These are phyloP conservation scores for Microthlaspi erraticum DNA, from an alignment of 345 rosid species.

Conservation along the genomic window DNA sequence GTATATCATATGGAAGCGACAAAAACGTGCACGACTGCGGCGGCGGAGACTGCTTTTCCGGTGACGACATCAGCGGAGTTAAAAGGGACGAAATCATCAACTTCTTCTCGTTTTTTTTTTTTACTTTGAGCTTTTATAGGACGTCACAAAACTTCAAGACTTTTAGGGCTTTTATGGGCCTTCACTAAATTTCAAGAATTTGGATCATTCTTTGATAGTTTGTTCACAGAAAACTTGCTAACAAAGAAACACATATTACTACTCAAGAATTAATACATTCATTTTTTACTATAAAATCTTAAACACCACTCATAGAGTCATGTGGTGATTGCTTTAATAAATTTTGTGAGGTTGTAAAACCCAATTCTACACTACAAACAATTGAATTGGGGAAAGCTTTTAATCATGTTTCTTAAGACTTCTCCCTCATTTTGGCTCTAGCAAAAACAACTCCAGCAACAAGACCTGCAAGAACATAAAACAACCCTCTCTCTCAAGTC, in stretches of 20 bases:
- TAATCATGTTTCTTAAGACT: conserved; percentile 45
- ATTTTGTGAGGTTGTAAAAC: conserved; percentile 24
- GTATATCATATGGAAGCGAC: no score
- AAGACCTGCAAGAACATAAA: conserved; percentile 58
- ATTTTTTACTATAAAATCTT: not conserved
- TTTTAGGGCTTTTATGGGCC: no score
- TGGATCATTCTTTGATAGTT: no score
- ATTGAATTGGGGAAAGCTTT: not conserved
- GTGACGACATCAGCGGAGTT: no score
- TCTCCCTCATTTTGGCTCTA: conserved; percentile 83
- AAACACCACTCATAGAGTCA: not conserved
- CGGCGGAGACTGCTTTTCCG: no score
- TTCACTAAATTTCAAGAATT: no score
- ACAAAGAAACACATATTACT: not conserved
- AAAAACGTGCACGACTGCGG: no score
- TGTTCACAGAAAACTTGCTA: no score
- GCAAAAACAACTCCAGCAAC: conserved; percentile 92
- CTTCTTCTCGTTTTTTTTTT: no score
- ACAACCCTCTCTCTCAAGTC: conserved; percentile 13
- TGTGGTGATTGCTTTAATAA: conserved; percentile 8
- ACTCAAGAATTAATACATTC: conserved; percentile 21
- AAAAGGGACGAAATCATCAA: no score
- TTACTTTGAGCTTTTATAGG: no score
- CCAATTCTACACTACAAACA: conserved; percentile 22
- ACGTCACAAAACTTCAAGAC: no score